Conservation (phyloP, 768 basidiomycete species). For the Boletus speciosus region DNA sequence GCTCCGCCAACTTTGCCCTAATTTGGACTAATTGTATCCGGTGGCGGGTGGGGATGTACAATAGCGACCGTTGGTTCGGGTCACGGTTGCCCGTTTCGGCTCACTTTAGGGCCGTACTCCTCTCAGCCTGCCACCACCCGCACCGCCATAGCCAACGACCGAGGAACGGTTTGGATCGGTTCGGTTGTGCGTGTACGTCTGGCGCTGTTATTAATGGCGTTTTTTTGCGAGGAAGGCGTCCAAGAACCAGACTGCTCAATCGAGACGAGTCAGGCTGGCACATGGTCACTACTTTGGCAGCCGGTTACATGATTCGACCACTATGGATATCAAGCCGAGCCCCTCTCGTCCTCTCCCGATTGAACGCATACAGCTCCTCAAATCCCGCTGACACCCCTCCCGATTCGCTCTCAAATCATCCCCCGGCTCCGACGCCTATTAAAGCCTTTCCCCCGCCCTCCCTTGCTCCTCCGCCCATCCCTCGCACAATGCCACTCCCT, state of each 20-base stretch:
- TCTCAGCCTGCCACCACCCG: constrained; percentile 1
- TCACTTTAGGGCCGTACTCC: constrained; percentile 17
- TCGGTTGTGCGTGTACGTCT: constrained; percentile 8
- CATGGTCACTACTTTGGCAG: constrained; percentile 37
- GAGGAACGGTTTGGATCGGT: neutral
- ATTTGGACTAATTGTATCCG: constrained; percentile 21
- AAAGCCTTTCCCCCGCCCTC: constrained; percentile 25
- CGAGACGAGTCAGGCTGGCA: constrained; percentile 43
- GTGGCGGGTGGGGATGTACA: constrained; percentile 36
- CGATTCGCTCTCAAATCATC: constrained; percentile 24
- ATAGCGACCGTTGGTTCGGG: constrained; percentile 21
- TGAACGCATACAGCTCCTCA: constrained; percentile 25
- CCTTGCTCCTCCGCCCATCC: constrained; percentile 27
- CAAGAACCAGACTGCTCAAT: constrained; percentile 29
- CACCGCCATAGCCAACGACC: constrained; percentile 8
- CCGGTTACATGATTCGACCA: constrained; percentile 31
- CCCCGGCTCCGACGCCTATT: constrained; percentile 38
- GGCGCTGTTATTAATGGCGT: constrained; percentile 16
- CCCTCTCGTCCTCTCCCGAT: constrained; percentile 41
- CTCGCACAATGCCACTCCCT: constrained; percentile 40
- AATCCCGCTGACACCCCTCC: constrained; percentile 30
- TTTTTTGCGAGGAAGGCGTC: constrained; percentile 4
- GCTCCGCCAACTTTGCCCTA: neutral
- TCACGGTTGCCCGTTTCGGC: neutral
- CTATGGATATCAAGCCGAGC: constrained; percentile 34